Percentiles rank a stretch among this genome's conserved stretches.
Conservation (phyloP, 2,329 filamentous ascomycete species). For the Pseudopyrenochaeta lycopersici region DNA sequence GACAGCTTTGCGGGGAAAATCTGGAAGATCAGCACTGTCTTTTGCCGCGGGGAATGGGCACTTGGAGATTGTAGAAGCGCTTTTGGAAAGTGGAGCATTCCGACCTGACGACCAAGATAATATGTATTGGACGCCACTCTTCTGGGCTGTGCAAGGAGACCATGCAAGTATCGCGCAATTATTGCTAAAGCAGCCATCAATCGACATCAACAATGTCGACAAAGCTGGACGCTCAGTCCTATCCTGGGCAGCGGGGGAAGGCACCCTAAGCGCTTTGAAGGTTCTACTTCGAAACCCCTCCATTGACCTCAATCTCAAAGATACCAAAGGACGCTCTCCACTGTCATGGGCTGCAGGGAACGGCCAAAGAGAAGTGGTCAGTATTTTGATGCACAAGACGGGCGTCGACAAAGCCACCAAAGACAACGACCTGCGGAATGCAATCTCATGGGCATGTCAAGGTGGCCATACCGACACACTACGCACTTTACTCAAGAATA, state of each 20-base stretch:
- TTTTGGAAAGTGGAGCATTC: conserved; percentile 29
- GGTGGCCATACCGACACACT: conserved; percentile 33
- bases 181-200: too few species aligned
- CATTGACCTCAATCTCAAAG: too few species aligned
- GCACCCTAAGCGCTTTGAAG: too few species aligned
- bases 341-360: conserved; percentile 43
- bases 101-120: conserved; percentile 33
- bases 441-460: conserved; percentile 45
- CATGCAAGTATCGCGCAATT: too few species aligned
- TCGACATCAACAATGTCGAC: too few species aligned
- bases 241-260: too few species aligned
- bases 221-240: too few species aligned
- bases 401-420: conserved; percentile 35
- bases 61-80: conserved; percentile 35
- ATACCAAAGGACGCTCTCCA: too few species aligned
- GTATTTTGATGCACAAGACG: conserved; percentile 31
- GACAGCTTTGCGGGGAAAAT: conserved; percentile 24
- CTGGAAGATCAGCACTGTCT: conserved; percentile 43
- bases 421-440: conserved; percentile 42
- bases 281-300: too few species aligned
- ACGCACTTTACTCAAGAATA: conserved; percentile 35
- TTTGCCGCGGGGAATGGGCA: conserved; percentile 46
- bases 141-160: conserved; percentile 42
- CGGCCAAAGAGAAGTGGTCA: conserved; percentile 31
- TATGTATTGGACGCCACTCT: conserved; percentile 41